Evolutionary conservation across 78 protist genomes (phyloP).

Genomic region (Emiliania huxleyi): DNA sequence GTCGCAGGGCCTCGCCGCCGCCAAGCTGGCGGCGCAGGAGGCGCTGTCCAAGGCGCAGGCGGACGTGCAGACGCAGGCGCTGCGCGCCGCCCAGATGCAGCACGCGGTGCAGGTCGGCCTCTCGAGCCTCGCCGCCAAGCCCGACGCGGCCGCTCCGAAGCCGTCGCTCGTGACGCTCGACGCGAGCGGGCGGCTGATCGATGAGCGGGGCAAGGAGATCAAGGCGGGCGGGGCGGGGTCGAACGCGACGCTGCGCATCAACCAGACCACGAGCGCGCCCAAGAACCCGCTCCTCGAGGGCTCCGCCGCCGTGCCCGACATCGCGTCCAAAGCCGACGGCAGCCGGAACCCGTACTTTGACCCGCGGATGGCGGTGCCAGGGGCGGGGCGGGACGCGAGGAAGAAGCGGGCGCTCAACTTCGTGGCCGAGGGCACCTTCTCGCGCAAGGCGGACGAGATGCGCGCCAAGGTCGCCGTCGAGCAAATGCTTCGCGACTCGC

Average conservation of each 20-base stretch:
- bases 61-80: neutral
- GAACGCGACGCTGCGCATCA: neutral
- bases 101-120: too few species aligned
- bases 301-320: neutral
- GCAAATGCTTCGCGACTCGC: neutral
- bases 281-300: neutral
- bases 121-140: too few species aligned
- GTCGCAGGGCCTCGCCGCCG: neutral
- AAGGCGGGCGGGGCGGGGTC: neutral
- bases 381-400: neutral
- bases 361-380: neutral
- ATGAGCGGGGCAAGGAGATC: neutral
- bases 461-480: neutral
- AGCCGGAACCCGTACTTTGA: neutral
- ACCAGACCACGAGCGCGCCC: neutral
- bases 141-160: neutral
- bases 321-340: too few species aligned
- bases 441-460: neutral
- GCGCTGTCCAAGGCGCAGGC: neutral
- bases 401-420: neutral
- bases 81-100: neutral
- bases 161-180: neutral
- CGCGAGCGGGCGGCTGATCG: neutral
- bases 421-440: neutral
- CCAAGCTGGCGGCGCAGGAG: neutral